A percentile compares a stretch with the other conserved stretches of the same genome.
Conservation (phyloP, 352 stramenopile species). For the Globisporangium orthogonon region DNA sequence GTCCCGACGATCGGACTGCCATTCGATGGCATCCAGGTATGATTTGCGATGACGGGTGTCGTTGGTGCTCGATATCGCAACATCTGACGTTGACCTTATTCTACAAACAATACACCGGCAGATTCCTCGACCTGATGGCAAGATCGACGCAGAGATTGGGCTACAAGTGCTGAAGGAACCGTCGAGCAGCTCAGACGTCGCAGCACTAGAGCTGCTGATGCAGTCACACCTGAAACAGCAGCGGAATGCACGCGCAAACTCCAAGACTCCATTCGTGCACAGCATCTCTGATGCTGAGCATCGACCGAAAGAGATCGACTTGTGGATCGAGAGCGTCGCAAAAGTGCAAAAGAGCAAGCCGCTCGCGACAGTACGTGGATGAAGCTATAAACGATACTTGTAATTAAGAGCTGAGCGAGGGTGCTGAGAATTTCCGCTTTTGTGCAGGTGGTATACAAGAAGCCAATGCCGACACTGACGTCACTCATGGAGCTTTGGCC, state of each 20-base stretch:
- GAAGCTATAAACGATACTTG: neutral
- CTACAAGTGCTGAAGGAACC: constrained; percentile 87
- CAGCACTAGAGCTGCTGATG: constrained; percentile 89
- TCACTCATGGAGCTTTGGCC: constrained; percentile 90
- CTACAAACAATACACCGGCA: constrained; percentile 7
- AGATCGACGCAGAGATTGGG: constrained; percentile 60
- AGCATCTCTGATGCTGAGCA: constrained; percentile 88
- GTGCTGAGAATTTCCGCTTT: neutral
- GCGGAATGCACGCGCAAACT: constrained; percentile 15
- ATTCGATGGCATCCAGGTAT: constrained; percentile 68
- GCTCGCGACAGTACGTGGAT: constrained; percentile 23
- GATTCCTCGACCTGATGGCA: constrained; percentile 85
- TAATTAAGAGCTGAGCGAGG: neutral
- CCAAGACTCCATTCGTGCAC: constrained; percentile 55
- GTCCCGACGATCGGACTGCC: constrained; percentile 71
- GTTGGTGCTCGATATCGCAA: neutral
- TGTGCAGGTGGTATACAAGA: constrained; percentile 69
- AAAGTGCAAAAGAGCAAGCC: constrained; percentile 86
- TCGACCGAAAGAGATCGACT: constrained; percentile 82
- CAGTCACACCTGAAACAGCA: constrained; percentile 56
- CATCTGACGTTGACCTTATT: neutral
- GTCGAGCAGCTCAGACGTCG: constrained; percentile 78
- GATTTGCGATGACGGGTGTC: neutral
- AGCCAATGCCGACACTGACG: constrained; percentile 84
- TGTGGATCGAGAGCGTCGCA: constrained; percentile 90